Conservation (phyloP, 2,329 filamentous ascomycete genomes). For the Epichloe aotearoae region DNA sequence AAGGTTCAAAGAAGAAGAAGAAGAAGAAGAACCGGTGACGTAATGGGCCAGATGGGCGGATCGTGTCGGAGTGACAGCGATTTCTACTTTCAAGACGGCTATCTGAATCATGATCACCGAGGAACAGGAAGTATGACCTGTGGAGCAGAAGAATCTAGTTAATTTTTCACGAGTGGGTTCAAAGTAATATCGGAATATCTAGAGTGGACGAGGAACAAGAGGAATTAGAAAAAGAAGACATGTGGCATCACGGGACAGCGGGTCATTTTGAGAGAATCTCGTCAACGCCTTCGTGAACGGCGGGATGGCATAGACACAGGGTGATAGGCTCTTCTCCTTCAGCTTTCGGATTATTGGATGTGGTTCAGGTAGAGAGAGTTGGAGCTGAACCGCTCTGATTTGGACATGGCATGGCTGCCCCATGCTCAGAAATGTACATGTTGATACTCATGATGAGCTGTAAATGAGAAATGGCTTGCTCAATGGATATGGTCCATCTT, state of each 20-base stretch:
- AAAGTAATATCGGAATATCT: background rate
- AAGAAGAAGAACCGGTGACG: background rate
- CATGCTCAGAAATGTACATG: background rate
- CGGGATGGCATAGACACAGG: constrained; percentile 4
- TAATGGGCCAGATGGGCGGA: background rate
- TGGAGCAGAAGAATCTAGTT: background rate
- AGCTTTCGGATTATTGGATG: background rate
- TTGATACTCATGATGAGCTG: background rate
- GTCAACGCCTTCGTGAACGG: background rate
- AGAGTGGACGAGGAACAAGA: background rate
- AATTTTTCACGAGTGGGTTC: background rate
- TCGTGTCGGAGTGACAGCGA: background rate
- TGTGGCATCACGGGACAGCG: background rate
- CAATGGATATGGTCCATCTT: too few species aligned
- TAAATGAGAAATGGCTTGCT: background rate
- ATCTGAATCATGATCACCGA: background rate
- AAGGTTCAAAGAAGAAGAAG: background rate
- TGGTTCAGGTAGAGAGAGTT: constrained; percentile 1
- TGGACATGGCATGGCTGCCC: constrained; percentile 1
- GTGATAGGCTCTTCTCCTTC: background rate
- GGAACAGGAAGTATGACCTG: background rate
- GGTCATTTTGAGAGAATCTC: background rate
- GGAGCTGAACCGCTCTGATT: background rate
- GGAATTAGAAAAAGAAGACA: background rate
- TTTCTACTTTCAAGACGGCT: background rate